Percentiles rank a stretch among this genome's conserved stretches.
Conservation (phyloP, 805 yeast species). For the Dipodascopsis uninucleata region DNA sequence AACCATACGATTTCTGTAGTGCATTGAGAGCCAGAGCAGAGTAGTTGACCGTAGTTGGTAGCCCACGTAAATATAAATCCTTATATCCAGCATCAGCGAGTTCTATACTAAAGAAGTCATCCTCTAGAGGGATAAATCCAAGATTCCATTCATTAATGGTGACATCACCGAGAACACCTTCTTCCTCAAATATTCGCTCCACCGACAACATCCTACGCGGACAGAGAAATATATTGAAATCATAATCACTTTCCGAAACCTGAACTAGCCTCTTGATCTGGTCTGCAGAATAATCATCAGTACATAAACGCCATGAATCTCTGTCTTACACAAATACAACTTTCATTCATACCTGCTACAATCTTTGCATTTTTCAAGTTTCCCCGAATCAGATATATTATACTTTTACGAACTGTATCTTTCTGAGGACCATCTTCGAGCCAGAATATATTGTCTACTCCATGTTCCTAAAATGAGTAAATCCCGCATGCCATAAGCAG, state of each 20-base stretch:
- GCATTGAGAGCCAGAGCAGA: slow-evolving; percentile 51
- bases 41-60: slow-evolving; percentile 39
- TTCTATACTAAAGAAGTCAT: slow-evolving; percentile 46
- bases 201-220: slow-evolving; percentile 33
- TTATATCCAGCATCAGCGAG: slow-evolving; percentile 40
- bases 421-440: slow-evolving; percentile 34
- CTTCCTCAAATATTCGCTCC: slow-evolving; percentile 34
- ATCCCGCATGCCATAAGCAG: not conserved
- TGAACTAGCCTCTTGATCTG: slow-evolving; percentile 27
- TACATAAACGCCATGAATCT: not conserved
- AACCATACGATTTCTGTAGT: slow-evolving; percentile 43
- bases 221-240: slow-evolving; percentile 30
- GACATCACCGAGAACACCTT: slow-evolving; percentile 44
- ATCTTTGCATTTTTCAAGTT: slow-evolving; percentile 26
- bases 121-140: slow-evolving; percentile 42
- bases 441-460: slow-evolving; percentile 51
- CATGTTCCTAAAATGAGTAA: slow-evolving; percentile 35
- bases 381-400: slow-evolving; percentile 32
- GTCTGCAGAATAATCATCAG: slow-evolving; percentile 9
- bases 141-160: slow-evolving; percentile 44
- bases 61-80: slow-evolving; percentile 38
- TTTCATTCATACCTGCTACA: slow-evolving; percentile 14
- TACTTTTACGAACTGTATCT: slow-evolving; percentile 15
- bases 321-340: not conserved
- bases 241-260: slow-evolving; percentile 20